Evolutionary conservation across 352 stramenopile genomes (phyloP).

Genomic region (Peronospora farinosa): DNA sequence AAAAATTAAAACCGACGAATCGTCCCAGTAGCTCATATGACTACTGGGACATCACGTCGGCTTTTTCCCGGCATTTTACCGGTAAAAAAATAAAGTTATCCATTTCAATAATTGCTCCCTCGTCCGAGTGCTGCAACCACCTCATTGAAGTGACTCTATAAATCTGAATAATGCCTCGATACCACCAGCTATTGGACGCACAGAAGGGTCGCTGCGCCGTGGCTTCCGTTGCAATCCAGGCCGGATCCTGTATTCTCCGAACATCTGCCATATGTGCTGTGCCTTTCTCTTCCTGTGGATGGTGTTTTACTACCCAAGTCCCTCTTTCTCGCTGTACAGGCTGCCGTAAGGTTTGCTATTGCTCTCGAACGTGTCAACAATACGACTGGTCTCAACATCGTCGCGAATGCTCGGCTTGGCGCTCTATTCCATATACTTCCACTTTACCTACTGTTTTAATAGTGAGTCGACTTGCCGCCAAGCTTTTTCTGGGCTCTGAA

Average conservation of each 20-base stretch:
- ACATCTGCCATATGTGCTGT: slow-evolving; percentile 28
- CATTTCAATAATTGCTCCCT: no score
- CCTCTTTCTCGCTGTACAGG: slow-evolving; percentile 42
- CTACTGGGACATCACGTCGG: no score
- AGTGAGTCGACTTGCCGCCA: slow-evolving; percentile 36
- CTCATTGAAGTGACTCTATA: background rate
- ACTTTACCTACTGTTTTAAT: slow-evolving; percentile 52
- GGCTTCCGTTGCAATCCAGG: slow-evolving; percentile 23
- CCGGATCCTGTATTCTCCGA: slow-evolving; percentile 32
- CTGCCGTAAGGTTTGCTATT: slow-evolving; percentile 59
- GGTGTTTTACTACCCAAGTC: slow-evolving; percentile 34
- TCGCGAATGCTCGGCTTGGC: slow-evolving; percentile 47
- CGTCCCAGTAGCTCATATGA: no score
- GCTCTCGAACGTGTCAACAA: slow-evolving; percentile 57
- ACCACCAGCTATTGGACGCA: slow-evolving; percentile 20
- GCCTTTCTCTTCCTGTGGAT: slow-evolving; percentile 40
- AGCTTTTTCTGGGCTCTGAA: slow-evolving; percentile 26
- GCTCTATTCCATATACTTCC: slow-evolving; percentile 18
- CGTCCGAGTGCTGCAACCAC: background rate
- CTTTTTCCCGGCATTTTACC: no score
- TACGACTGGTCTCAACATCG: slow-evolving; percentile 48
- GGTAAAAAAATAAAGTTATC: no score
- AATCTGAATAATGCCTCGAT: slow-evolving; percentile 16
- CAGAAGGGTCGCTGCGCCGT: slow-evolving; percentile 45
- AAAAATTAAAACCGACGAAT: no score